Base-by-base conservation (phyloP, 164 flowering plant genomes). In the Nelumbo lutea region DNA sequence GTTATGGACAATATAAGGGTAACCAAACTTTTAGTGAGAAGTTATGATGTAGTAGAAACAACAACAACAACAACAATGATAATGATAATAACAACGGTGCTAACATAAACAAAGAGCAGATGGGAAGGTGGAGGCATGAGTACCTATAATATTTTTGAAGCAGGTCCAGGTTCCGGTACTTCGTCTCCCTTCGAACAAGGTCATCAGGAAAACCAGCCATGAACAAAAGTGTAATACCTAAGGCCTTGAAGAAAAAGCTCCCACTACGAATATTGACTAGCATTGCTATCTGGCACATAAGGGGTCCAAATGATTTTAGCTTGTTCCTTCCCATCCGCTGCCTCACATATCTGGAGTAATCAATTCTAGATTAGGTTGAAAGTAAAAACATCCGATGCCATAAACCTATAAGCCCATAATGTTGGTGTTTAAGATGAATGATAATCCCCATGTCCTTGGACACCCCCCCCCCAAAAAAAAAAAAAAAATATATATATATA, bases 261-360 rank as follows among this genome's bases (percentile, higher is more conserved):
- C 89, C 89, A 70, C 81, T 77, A 53, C 89, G 82, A 62, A 81
- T 62, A 46, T 82, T 73, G 9, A 73, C 80, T 13, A 86, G 72
- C 85, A 77, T 73, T 62, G 87, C 89, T 83, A 83, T 83, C 65
- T 66, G 74, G 44, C 87, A 82, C 71, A 82, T 80, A 10, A 81
- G 61, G 52, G 84, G 86, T 61, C 87, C 89, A 68, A 86, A 86
- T 40, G 89, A 83, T 62, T 86, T 86, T 50, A 85, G 80, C 73
- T 86, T 86, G 77, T 86, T 83, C 70, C 84, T 78, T 70, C 87
- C 89, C 89, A 86, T 86, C 0, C 84, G 79, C 77, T 86, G 89
- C 76, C 89, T 79, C 55, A 86, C 89, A 78, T 86, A 83, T 70
- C 89, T 86, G 81, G 45, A 73, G 48, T 10, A 5, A 7, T 41